Evolutionary conservation across 2,329 filamentous ascomycete species (phyloP).

Genomic region (Hymenoscyphus fraxineus): DNA sequence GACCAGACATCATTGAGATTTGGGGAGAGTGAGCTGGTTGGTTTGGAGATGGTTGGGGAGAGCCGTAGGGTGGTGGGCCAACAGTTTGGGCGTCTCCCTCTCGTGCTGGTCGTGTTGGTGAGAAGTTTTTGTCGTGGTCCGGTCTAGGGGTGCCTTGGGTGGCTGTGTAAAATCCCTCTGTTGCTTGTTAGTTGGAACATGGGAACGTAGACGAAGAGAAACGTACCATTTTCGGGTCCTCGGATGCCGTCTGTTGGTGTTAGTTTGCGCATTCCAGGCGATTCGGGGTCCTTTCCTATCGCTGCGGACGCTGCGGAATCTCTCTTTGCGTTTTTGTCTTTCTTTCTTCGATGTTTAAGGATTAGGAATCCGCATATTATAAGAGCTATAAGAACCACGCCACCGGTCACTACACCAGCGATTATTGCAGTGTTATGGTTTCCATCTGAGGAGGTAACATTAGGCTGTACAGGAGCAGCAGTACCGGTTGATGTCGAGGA

Average conservation of each 20-base stretch:
- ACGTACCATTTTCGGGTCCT: constrained; percentile 2
- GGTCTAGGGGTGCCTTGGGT: neutral
- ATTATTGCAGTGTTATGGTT: constrained; percentile 8
- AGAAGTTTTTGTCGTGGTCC: constrained; percentile 2
- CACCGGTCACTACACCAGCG: constrained; percentile 7
- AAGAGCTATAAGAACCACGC: constrained; percentile 6
- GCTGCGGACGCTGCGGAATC: neutral
- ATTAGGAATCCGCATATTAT: constrained; percentile 6
- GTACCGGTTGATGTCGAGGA: neutral
- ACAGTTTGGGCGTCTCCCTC: neutral
- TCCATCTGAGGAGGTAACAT: neutral
- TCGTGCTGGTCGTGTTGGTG: neutral
- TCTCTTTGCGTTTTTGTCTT: neutral
- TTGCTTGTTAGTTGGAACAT: neutral
- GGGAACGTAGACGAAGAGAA: neutral
- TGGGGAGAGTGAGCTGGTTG: neutral
- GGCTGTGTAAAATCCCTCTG: constrained; percentile 2
- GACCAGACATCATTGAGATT: neutral
- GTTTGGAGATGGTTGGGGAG: neutral
- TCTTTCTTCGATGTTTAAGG: neutral
- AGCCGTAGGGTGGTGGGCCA: constrained; percentile 1
- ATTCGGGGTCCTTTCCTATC: neutral
- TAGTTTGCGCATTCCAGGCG: neutral
- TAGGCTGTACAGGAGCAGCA: neutral
- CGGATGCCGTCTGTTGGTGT: neutral